Evolutionary conservation across 306 rosid species (phyloP), one percentile per base, ranked within the genome.

Genomic region (Glycine soja): DNA sequence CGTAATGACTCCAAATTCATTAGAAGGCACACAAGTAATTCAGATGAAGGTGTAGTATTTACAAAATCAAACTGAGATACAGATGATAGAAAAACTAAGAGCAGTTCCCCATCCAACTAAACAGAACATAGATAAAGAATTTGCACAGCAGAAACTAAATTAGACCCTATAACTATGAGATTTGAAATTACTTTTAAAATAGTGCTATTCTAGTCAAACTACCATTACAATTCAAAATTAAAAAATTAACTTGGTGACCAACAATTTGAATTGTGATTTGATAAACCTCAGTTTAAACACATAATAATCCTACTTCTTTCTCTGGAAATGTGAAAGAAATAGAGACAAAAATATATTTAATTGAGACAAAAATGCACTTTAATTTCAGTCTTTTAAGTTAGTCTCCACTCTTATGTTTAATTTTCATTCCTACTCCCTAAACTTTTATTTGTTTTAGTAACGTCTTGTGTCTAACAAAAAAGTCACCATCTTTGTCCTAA

Each of bases 1-100:
- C 11, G 34, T 78, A 75, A 81, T 15, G 76, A 48, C 16, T 40
- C 59, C 43, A 42, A 58, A 68, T 53, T 68, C 72, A 79, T 32
- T 61, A 15, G 13, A 36, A 75, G 53, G 43, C 42, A 36, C 77
- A 59, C 67, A 54, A 73, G 4, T 19, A 36, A 50, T 30, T 58
- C 72, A 68, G 62, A 68, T 8, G 13, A 61, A 48, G 38, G 4
- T 42, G 45, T 0, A 57, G 36, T 36, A 18, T 73, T 65, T 46
- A 85, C 70, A 63, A 30, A 58, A 46, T 43, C 3, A 61, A 59
- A 80, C 45, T 47, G 48, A 16, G 61, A 69, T 9, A 45, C 51
- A 7, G 38, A 53, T 6, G 0, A 13, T 8, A 40, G 48, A 62
- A 80, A 50, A 57, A 57, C 12, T 24, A 50, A 50, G 34, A 75